phyloP scores from a whole-genome alignment of 2,329 filamentous ascomycete genomes.

The Colletotrichum musae region DNA sequence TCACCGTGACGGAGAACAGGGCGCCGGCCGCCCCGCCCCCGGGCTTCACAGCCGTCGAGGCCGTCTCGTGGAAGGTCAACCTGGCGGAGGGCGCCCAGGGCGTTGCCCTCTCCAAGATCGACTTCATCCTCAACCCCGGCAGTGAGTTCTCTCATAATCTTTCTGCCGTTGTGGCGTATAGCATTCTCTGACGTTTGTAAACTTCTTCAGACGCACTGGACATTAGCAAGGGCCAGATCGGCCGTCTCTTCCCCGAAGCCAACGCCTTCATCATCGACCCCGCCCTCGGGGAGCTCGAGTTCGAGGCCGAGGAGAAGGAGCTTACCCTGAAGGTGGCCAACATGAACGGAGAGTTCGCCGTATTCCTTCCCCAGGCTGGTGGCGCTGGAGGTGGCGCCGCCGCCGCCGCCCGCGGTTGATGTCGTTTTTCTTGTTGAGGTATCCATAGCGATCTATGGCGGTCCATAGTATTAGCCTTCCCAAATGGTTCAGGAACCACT shows the following conservation, averaged over 20 bases:
- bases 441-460: background rate
- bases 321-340: constrained; percentile 49
- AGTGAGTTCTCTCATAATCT: constrained; percentile 46
- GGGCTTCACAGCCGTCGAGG: constrained; percentile 56
- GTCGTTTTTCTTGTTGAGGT: background rate
- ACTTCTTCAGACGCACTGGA: constrained; percentile 48
- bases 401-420: background rate
- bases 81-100: constrained; percentile 50
- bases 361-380: constrained; percentile 49
- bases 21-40: constrained; percentile 51
- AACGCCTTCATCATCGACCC: constrained; percentile 54
- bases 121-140: constrained; percentile 54
- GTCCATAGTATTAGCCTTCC: background rate
- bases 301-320: constrained; percentile 59
- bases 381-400: background rate
- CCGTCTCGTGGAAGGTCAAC: constrained; percentile 52
- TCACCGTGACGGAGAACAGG: constrained; percentile 55
- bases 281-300: constrained; percentile 56
- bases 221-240: constrained; percentile 53
- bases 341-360: constrained; percentile 51
- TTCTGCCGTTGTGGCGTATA: background rate
- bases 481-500: background rate
- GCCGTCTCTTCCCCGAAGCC: constrained; percentile 52
- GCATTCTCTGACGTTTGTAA: background rate
- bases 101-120: constrained; percentile 56